Percentiles rank a stretch among this genome's conserved stretches.
Evolutionary conservation across 2,329 filamentous ascomycete species (phyloP).

Genomic region (Scedosporium dehoogii): DNA sequence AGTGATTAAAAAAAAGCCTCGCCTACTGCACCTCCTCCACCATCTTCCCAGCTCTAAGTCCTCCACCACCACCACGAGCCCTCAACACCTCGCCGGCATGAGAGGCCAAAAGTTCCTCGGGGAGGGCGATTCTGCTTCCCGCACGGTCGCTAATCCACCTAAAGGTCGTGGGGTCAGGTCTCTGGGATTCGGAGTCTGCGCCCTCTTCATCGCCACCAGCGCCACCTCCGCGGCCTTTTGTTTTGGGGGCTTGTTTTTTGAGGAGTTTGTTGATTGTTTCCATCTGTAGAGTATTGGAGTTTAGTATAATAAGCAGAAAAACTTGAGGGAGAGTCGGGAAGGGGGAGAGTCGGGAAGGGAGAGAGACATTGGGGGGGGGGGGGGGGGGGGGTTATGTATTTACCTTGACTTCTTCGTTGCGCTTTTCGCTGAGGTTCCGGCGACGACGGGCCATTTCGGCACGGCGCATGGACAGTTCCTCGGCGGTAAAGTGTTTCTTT

Average conservation of each 20-base stretch:
- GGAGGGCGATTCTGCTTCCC: slow-evolving; percentile 54
- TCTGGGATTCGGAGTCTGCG: slow-evolving; percentile 38
- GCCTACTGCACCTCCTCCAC: slow-evolving; percentile 42
- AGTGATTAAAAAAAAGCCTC: neutral
- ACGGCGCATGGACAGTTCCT: slow-evolving; percentile 51
- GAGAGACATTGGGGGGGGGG: no score
- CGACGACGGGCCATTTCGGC: slow-evolving; percentile 53
- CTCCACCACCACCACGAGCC: slow-evolving; percentile 14
- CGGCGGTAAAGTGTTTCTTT: slow-evolving; percentile 52
- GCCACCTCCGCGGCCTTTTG: slow-evolving; percentile 39
- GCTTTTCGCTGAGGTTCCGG: slow-evolving; percentile 54
- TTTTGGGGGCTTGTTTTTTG: slow-evolving; percentile 75
- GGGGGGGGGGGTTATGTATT: slow-evolving; percentile 7
- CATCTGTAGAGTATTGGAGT: slow-evolving; percentile 41
- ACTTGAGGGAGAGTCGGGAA: neutral
- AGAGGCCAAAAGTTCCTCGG: slow-evolving; percentile 55
- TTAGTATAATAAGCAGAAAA: neutral
- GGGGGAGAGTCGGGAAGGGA: no score
- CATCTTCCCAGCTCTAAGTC: slow-evolving; percentile 33
- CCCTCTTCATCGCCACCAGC: slow-evolving; percentile 22
- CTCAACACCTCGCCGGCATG: slow-evolving; percentile 53
- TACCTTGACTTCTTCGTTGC: slow-evolving; percentile 55
- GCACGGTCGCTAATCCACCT: slow-evolving; percentile 61
- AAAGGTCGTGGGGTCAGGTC: slow-evolving; percentile 51
- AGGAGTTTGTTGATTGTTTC: slow-evolving; percentile 87